A percentile compares a stretch with the other conserved stretches of the same genome.
These are phyloP conservation scores for Xylaria grammica DNA, from an alignment of 495 filamentous ascomycete species.

Conservation along the genomic window DNA sequence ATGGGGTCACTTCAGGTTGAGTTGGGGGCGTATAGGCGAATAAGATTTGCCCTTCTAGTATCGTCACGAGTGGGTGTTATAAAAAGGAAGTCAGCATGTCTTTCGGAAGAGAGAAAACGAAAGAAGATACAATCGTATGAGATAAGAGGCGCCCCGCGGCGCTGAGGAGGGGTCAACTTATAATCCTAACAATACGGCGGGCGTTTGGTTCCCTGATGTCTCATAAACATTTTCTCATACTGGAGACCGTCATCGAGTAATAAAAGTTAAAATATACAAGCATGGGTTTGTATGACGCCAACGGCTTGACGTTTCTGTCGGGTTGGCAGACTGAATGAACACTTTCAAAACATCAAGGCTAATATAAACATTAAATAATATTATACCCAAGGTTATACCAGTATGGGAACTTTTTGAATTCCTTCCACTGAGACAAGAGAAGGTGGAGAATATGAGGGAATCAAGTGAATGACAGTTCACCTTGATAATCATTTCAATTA, in stretches of 20 bases:
- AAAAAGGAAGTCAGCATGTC: not conserved
- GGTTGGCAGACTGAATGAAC: not conserved
- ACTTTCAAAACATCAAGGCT: not conserved
- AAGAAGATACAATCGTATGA: slow-evolving; percentile 30
- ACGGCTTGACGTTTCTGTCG: not conserved
- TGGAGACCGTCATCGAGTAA: not conserved
- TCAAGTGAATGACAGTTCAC: no score
- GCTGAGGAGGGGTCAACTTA: slow-evolving; percentile 21
- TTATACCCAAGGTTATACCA: no score
- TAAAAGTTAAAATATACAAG: no score
- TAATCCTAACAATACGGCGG: slow-evolving; percentile 13
- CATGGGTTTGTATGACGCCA: not conserved
- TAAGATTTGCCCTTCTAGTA: not conserved
- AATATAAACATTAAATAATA: no score
- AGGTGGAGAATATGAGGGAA: no score
- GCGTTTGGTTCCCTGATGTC: not conserved
- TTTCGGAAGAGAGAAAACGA: not conserved
- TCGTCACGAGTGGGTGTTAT: not conserved
- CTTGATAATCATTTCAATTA: no score
- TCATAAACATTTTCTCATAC: not conserved
- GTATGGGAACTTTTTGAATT: no score
- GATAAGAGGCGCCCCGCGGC: slow-evolving; percentile 32
- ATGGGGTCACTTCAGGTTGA: not conserved
- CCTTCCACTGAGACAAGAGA: no score
- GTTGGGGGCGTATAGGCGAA: not conserved